Conservation (phyloP, 1,139 yeast genomes). For the Suhomyces chickasaworum region DNA sequence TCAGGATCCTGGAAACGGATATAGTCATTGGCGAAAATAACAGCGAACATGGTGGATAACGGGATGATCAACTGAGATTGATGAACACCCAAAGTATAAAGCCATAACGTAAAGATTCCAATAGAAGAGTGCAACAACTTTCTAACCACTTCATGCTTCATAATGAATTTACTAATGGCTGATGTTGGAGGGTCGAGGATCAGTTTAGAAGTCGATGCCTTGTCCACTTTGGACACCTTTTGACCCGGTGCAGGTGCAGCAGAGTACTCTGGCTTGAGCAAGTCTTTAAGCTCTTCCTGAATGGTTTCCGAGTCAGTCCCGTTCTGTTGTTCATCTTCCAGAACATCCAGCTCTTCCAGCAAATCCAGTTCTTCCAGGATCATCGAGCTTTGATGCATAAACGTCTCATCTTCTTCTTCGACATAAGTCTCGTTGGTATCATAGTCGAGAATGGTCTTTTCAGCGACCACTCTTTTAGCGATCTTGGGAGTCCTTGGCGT, state of each 20-base stretch:
- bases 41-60: conserved; percentile 53
- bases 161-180: conserved; percentile 52
- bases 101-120: conserved; percentile 74
- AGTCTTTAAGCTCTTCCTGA: conserved; percentile 14
- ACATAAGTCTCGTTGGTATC: conserved; percentile 36
- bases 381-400: conserved; percentile 28
- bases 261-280: conserved; percentile 14
- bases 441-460: conserved; percentile 28
- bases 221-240: background rate
- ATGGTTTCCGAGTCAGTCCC: conserved; percentile 15
- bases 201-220: background rate
- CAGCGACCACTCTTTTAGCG: conserved; percentile 10
- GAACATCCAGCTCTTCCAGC: conserved; percentile 12
- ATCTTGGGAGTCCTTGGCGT: conserved; percentile 20
- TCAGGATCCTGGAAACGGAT: conserved; percentile 62
- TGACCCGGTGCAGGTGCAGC: background rate
- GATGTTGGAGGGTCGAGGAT: conserved; percentile 4
- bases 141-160: conserved; percentile 86
- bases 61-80: conserved; percentile 60
- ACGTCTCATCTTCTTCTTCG: conserved; percentile 44
- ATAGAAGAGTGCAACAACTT: conserved; percentile 85
- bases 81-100: conserved; percentile 66
- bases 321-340: conserved; percentile 17
- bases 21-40: conserved; percentile 65
- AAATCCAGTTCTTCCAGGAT: conserved; percentile 16